These are phyloP conservation scores for Globisporangium heterothallicum DNA, from an alignment of 352 stramenopile genomes.

Conservation along the genomic window DNA sequence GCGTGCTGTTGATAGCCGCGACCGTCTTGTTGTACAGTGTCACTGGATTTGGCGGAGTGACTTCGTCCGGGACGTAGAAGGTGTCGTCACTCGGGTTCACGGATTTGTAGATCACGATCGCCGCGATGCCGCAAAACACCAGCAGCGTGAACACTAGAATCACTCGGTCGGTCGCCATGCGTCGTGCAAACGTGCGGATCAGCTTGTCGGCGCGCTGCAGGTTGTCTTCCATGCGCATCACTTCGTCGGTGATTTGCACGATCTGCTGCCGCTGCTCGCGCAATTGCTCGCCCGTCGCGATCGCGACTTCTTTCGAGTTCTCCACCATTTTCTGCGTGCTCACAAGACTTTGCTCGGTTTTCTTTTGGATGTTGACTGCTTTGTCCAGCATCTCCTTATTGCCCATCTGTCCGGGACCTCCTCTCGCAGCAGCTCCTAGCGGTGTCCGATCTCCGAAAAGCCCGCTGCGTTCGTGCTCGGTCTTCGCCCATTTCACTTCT, in stretches of 20 bases:
- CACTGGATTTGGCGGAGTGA: slow-evolving; percentile 72
- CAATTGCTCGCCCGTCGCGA: slow-evolving; percentile 72
- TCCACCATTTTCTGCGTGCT: slow-evolving; percentile 86
- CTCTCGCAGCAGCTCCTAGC: slow-evolving; percentile 18
- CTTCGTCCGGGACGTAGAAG: slow-evolving; percentile 83
- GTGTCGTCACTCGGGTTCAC: slow-evolving; percentile 67
- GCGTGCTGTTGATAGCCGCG: slow-evolving; percentile 48
- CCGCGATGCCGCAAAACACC: slow-evolving; percentile 73
- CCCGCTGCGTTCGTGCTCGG: slow-evolving; percentile 69
- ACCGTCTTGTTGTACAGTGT: slow-evolving; percentile 75
- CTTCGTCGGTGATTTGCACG: slow-evolving; percentile 82
- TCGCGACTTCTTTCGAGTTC: slow-evolving; percentile 73
- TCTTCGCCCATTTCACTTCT: slow-evolving; percentile 77
- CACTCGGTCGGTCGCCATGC: slow-evolving; percentile 80
- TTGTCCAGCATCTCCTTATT: slow-evolving; percentile 79
- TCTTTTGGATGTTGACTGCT: slow-evolving; percentile 73
- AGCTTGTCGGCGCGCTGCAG: slow-evolving; percentile 76
- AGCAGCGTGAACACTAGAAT: slow-evolving; percentile 79
- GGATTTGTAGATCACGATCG: slow-evolving; percentile 82
- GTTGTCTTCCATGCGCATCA: slow-evolving; percentile 83
- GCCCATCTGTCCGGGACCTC: slow-evolving; percentile 24
- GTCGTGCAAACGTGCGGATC: slow-evolving; percentile 70
- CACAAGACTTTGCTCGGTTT: slow-evolving; percentile 81
- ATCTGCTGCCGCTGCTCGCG: slow-evolving; percentile 82
- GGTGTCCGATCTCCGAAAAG: slow-evolving; percentile 63